Evolutionary conservation across 768 basidiomycete species (phyloP), one percentile per base, ranked within the genome.

Genomic region (Mycena filopes): DNA sequence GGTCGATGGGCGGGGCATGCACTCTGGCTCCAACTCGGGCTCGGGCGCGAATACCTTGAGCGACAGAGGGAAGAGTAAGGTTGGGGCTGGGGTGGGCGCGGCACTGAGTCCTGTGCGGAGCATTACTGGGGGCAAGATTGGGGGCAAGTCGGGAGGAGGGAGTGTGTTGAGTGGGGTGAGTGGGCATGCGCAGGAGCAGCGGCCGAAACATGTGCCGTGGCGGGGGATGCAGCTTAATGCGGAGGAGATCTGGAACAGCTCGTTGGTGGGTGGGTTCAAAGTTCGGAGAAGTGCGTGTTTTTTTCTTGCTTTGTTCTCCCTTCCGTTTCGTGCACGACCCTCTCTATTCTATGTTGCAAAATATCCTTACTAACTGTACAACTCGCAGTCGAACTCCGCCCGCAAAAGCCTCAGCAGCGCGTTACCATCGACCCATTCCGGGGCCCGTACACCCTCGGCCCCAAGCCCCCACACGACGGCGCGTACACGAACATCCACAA

Each of bases 401-500:
- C 81, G 45, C 89, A 90, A 74, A 84, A 84, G 16, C 83, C 84
- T 11, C 90, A 91, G 62, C 91, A 93, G 67, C 88, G 92, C 23
- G 79, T 94, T 25, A 86, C 87, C 54, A 79, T 92, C 45, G 81
- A 82, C 10, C 87, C 87, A 61, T 80, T 87, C 57, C 79, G 82
- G 26, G 87, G 85, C 66, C 82, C 83, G 0, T 84, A 79, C 64
- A 75, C 78, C n/a, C 75, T 74, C 33, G 77, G 62, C 18, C 61
- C 62, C 11, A 75, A 41, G 70, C 72, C 48, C 69, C 77, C 75
- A 8, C 77, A 76, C 33, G 83, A 82, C 36, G 89, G 91, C 1
- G 91, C 92, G 0, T 79, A 82, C 25, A 83, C 86, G 36, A 88
- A 90, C 57, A 87, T 95, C 33, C 94, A 95, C 76, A 92, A 92